These are phyloP conservation scores for Paraglomus brasilianum DNA, from an alignment of 192 early-diverging fungal genomes.

Conservation along the genomic window DNA sequence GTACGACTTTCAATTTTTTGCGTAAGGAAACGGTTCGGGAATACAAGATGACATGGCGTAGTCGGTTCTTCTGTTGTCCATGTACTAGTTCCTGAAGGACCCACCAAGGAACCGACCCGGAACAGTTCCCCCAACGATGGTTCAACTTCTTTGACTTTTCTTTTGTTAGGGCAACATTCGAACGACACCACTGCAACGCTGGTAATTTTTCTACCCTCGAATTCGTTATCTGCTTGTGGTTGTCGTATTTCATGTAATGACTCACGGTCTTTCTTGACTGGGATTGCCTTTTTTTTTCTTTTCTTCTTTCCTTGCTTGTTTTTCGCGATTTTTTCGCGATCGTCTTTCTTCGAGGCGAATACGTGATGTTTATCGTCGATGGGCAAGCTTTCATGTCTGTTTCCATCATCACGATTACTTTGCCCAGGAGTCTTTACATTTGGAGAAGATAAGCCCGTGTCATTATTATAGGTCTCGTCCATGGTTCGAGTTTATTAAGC, in stretches of 20 bases:
- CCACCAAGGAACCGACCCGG: background rate
- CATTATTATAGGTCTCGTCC: no score
- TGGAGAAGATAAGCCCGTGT: background rate
- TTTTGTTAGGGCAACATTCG: constrained; percentile 7
- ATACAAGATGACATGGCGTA: constrained; percentile 10
- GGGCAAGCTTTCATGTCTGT: background rate
- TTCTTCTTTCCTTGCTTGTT: background rate
- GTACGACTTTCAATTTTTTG: background rate
- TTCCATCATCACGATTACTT: constrained; percentile 8
- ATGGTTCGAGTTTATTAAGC: no score
- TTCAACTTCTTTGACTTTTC: background rate
- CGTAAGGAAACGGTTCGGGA: no score
- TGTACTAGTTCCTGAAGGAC: no score
- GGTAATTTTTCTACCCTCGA: constrained; percentile 3
- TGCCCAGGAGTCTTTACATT: background rate
- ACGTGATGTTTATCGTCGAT: constrained; percentile 1
- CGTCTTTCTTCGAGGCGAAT: constrained; percentile 1
- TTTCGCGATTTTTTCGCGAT: background rate
- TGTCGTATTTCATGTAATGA: background rate
- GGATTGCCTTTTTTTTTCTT: constrained; percentile 13
- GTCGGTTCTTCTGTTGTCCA: constrained; percentile 5
- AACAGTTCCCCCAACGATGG: constrained; percentile 11
- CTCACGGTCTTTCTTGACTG: background rate
- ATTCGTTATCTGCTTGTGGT: background rate
- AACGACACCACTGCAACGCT: constrained; percentile 3